Conservation (phyloP, 306 rosid species). For the Citrullus amarus region DNA sequence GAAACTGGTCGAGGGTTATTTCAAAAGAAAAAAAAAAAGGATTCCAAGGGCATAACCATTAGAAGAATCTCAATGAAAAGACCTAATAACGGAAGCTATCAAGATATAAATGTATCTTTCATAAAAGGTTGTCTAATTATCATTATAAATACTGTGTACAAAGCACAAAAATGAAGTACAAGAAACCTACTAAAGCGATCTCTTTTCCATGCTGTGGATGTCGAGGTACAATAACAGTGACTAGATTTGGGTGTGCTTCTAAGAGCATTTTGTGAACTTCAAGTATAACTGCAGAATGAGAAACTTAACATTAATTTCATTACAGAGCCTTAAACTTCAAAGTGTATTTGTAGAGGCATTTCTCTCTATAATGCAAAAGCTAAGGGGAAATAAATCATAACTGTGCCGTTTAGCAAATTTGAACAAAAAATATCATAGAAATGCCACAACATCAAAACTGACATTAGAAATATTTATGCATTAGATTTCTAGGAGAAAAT, state of each 20-base stretch:
- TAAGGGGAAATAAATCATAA: background rate
- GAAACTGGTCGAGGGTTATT: background rate
- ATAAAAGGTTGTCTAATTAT: background rate
- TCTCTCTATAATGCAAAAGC: background rate
- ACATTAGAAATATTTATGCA: background rate
- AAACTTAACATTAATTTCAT: conserved; percentile 2
- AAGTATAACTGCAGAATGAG: conserved; percentile 55
- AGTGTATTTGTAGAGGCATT: background rate
- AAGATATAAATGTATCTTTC: background rate
- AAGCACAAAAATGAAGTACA: background rate
- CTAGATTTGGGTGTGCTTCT: conserved; percentile 41
- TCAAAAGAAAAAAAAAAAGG: too few relatives aligned
- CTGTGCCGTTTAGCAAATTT: background rate
- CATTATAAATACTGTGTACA: background rate
- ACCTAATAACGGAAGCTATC: background rate
- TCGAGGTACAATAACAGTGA: conserved; percentile 76
- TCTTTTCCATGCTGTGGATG: conserved; percentile 67
- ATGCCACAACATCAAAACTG: background rate
- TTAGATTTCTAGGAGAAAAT: conserved; percentile 1
- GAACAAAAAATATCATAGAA: background rate
- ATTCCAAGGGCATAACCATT: too few relatives aligned
- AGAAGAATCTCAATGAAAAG: background rate
- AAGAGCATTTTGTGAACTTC: conserved; percentile 50
- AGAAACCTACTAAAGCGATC: conserved; percentile 53
- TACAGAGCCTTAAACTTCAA: background rate